Conservation (phyloP, 2,329 filamentous ascomycete species). For the Aspergillus sp. region DNA sequence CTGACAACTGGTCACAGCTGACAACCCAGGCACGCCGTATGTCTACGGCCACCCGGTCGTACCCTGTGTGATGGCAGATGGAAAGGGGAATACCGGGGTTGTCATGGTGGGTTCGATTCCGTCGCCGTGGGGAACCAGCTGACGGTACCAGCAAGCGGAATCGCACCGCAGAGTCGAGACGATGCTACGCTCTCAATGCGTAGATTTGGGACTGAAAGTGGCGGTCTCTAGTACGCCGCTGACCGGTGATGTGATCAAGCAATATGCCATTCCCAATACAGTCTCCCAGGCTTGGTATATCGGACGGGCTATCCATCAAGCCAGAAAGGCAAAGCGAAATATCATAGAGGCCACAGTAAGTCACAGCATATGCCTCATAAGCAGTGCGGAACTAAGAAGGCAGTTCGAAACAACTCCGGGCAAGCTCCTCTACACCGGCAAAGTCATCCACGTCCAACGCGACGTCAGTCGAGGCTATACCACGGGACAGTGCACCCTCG, state of each 20-base stretch:
- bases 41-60: slow-evolving; percentile 36
- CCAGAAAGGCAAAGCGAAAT: slow-evolving; percentile 17
- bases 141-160: slow-evolving; percentile 12
- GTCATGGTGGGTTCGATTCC: slow-evolving; percentile 7
- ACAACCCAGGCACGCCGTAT: slow-evolving; percentile 31
- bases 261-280: slow-evolving; percentile 21
- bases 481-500: slow-evolving; percentile 26
- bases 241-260: slow-evolving; percentile 14
- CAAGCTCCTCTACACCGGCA: slow-evolving; percentile 38
- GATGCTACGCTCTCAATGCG: slow-evolving; percentile 17
- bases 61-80: slow-evolving; percentile 32
- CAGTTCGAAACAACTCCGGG: slow-evolving; percentile 24
- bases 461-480: slow-evolving; percentile 32
- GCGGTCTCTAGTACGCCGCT: slow-evolving; percentile 16
- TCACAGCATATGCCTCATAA: slow-evolving; percentile 4
- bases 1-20: not conserved
- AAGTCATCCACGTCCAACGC: slow-evolving; percentile 38
- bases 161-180: slow-evolving; percentile 17
- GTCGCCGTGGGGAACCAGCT: not conserved
- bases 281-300: slow-evolving; percentile 26
- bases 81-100: slow-evolving; percentile 34
- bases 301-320: slow-evolving; percentile 19
- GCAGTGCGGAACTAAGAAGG: not conserved
- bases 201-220: slow-evolving; percentile 19
- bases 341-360: slow-evolving; percentile 38